Percentiles rank a stretch among this genome's conserved stretches.
Conservation (phyloP, 2,329 filamentous ascomycete genomes). For the Colletotrichum euphorbiae region DNA sequence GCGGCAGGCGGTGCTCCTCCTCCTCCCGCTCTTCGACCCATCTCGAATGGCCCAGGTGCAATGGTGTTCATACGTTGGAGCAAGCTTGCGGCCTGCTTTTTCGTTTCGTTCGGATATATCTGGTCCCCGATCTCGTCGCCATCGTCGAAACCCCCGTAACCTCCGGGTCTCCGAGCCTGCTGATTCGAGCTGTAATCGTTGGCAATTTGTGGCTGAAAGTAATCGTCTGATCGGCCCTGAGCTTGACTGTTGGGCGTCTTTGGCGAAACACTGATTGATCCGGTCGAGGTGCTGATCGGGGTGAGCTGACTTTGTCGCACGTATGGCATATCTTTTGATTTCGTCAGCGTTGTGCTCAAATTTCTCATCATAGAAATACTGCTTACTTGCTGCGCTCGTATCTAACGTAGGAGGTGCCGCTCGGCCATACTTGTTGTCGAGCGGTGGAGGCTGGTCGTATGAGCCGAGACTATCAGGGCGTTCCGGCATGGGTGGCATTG, state of each 20-base stretch:
- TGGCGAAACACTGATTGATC: conserved; percentile 73
- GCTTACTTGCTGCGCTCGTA: conserved; percentile 65
- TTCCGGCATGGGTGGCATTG: conserved; percentile 53
- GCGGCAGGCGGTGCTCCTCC: conserved; percentile 40
- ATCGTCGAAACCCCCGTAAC: conserved; percentile 62
- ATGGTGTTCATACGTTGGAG: conserved; percentile 74
- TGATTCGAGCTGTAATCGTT: conserved; percentile 54
- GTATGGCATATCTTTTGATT: conserved; percentile 63
- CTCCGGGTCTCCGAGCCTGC: conserved; percentile 56
- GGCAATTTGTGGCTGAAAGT: conserved; percentile 60
- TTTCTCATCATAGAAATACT: neutral
- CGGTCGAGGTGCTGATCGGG: conserved; percentile 70
- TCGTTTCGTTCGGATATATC: conserved; percentile 60
- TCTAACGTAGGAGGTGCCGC: conserved; percentile 61
- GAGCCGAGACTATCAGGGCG: conserved; percentile 45
- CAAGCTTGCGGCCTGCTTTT: conserved; percentile 55
- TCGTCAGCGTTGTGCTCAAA: conserved; percentile 47
- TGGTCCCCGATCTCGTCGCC: conserved; percentile 53
- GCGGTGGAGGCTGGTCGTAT: conserved; percentile 45
- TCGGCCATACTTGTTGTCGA: conserved; percentile 52
- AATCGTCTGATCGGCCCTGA: conserved; percentile 57
- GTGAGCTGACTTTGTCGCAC: conserved; percentile 69
- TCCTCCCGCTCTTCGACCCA: conserved; percentile 51
- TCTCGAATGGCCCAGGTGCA: conserved; percentile 74
- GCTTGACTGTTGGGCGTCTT: conserved; percentile 63